phyloP scores from a whole-genome alignment of 345 rosid genomes.

The Salix arbutifolia region DNA sequence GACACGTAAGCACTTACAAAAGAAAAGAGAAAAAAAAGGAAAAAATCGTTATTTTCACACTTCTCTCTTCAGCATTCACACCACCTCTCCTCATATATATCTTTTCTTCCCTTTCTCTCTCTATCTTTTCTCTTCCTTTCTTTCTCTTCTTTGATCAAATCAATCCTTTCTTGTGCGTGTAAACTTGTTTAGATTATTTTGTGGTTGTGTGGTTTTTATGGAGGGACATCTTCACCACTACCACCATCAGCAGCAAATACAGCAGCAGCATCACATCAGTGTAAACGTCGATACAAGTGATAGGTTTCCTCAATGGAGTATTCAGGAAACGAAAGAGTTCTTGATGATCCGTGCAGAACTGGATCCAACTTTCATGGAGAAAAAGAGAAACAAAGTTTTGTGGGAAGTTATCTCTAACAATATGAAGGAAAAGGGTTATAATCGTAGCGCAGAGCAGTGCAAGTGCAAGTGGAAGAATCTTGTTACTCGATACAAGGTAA shows the following conservation, averaged over 20 bases:
- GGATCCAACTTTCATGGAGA: constrained; percentile 89
- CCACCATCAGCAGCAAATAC: constrained; percentile 31
- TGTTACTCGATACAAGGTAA: constrained; percentile 91
- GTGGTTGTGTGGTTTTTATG: constrained; percentile 28
- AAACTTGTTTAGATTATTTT: constrained; percentile 2
- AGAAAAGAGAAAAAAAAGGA: not conserved
- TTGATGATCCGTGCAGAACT: constrained; percentile 73
- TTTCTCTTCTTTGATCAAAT: not conserved
- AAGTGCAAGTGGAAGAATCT: constrained; percentile 99
- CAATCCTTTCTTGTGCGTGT: constrained; percentile 10
- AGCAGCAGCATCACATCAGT: constrained; percentile 38
- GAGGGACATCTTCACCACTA: constrained; percentile 58
- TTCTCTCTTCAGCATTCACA: constrained; percentile 35
- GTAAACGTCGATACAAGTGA: constrained; percentile 48
- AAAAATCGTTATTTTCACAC: constrained; percentile 44
- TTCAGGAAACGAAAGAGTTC: constrained; percentile 83
- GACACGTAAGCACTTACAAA: constrained; percentile 27
- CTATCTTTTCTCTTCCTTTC: constrained; percentile 8
- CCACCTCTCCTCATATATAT: constrained; percentile 31
- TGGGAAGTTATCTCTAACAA: constrained; percentile 77
- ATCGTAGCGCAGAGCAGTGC: constrained; percentile 98
- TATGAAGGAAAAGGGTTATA: constrained; percentile 76
- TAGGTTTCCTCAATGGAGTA: constrained; percentile 96
- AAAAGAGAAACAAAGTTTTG: constrained; percentile 81
- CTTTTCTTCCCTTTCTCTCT: constrained; percentile 24